Evolutionary conservation across 495 filamentous ascomycete genomes (phyloP).

Genomic region (Penicillium dipodomyicola): DNA sequence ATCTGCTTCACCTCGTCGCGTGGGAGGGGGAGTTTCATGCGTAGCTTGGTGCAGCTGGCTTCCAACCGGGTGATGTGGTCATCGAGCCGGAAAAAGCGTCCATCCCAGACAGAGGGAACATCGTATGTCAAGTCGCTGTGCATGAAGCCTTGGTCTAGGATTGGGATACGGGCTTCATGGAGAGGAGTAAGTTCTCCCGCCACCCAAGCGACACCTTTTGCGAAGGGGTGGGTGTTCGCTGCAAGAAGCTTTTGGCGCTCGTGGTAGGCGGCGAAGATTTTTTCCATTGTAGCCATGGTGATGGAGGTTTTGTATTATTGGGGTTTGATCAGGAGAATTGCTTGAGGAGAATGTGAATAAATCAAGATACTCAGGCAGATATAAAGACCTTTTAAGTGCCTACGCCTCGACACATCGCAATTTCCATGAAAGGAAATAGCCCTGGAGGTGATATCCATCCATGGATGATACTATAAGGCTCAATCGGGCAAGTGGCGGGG

Average conservation of each 20-base stretch:
- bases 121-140: constrained; percentile 45
- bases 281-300: constrained; percentile 32
- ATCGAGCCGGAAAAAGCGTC: constrained; percentile 39
- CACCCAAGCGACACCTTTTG: constrained; percentile 38
- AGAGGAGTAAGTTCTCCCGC: constrained; percentile 32
- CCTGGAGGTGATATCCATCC: no score
- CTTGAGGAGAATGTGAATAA: no score
- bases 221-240: constrained; percentile 31
- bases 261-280: constrained; percentile 31
- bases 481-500: no score
- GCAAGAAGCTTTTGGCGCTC: constrained; percentile 25
- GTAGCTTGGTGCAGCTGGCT: constrained; percentile 35
- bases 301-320: no score
- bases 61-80: constrained; percentile 38
- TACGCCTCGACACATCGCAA: no score
- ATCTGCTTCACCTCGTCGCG: constrained; percentile 32
- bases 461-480: no score
- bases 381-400: no score
- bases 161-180: constrained; percentile 36
- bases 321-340: no score
- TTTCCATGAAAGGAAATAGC: no score
- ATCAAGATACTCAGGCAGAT: no score
- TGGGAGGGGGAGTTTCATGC: constrained; percentile 35
- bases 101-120: constrained; percentile 42
- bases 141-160: constrained; percentile 42